phyloP scores from a whole-genome alignment of 2,329 filamentous ascomycete species.

The Ploettnerulaceae sp. region DNA sequence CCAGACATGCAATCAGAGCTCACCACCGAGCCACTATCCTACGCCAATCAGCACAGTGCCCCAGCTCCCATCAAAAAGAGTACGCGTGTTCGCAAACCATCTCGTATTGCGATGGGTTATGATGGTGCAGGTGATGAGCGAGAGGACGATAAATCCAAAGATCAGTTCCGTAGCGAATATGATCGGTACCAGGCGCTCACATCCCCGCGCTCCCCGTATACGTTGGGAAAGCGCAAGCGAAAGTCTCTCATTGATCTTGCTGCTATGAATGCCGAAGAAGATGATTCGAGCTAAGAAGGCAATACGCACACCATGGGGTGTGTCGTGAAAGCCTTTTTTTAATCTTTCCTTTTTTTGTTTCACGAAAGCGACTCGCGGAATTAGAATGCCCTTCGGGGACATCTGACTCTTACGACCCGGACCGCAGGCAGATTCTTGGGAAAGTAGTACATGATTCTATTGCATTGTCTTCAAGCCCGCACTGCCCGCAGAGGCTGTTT shows the following conservation, averaged over 20 bases:
- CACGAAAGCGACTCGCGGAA: too few relatives aligned
- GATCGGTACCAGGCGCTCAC: conserved; percentile 29
- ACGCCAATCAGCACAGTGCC: conserved; percentile 1
- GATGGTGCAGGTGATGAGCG: conserved; percentile 21
- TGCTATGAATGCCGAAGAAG: conserved; percentile 5
- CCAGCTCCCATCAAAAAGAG: conserved; percentile 20
- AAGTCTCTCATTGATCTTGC: conserved; percentile 12
- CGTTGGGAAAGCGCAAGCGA: conserved; percentile 28
- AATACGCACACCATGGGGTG: too few relatives aligned
- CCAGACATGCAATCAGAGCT: too few relatives aligned
- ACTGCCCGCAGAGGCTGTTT: too few relatives aligned
- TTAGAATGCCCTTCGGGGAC: too few relatives aligned
- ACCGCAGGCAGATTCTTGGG: too few relatives aligned
- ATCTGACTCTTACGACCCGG: too few relatives aligned
- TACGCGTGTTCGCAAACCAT: conserved; percentile 22
- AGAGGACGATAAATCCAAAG: conserved; percentile 16
- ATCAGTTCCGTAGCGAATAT: conserved; percentile 28
- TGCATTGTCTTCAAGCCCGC: too few relatives aligned
- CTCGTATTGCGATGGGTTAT: conserved; percentile 12
- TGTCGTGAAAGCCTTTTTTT: too few relatives aligned
- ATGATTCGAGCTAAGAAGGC: too few relatives aligned
- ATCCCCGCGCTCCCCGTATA: conserved; percentile 21
- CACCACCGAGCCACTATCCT: background rate
- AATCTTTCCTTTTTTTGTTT: too few relatives aligned
- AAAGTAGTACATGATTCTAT: too few relatives aligned